Base-by-base conservation (phyloP, 192 early-diverging fungal species). In the Dissophora ornata region DNA sequence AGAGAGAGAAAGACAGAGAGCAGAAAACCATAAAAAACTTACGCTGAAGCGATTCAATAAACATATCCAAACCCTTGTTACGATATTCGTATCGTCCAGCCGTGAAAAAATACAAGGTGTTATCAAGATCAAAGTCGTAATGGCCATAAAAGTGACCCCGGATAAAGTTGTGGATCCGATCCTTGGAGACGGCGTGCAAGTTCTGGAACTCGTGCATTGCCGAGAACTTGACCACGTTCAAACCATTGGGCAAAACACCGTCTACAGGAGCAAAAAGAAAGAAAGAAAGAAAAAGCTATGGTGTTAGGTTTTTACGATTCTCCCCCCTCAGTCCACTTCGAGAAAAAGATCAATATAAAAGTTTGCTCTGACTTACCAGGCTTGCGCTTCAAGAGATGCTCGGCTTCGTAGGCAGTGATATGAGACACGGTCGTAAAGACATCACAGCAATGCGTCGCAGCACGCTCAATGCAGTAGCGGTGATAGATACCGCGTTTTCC, bases 171-270 rank as follows among this genome's bases (percentile, higher is more conserved):
- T 96, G 88, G 83, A 97, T 98, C 64, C 93, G 93, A 49, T 96
- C 94, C 79, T 98, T 98, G 79, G 86, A 88, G 29, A 91, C 80
- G 49, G 95, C 94, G 68, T 98, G 97, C 77, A 97, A 71, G 83
- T 98, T 98, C 80, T 98, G 97, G 87, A 98, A 98, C 84, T 98
- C 96, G 81, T 98, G 97, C 84, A 96, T 90, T 12, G 96, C 97
- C 6, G 88, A 90, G 88, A 98, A 97, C 83, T 98, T 98, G 49
- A 98, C 92, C 15, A 97, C 95, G 74, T 96, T 97, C 41, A 98
- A 82, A 34, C 97, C 96, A 71, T 97, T 98, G 28, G 97, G 97
- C 33, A 96, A 79, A 26, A 98, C 95, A 25, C 97, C 96, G 77
- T 98, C 97, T 92, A 63, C 10, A 10, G 4, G 4, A 45, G 6